Evolutionary conservation across 2,329 filamentous ascomycete genomes (phyloP), one percentile per base, ranked within the genome.

Genomic region (Penicillium psychrosexuale): DNA sequence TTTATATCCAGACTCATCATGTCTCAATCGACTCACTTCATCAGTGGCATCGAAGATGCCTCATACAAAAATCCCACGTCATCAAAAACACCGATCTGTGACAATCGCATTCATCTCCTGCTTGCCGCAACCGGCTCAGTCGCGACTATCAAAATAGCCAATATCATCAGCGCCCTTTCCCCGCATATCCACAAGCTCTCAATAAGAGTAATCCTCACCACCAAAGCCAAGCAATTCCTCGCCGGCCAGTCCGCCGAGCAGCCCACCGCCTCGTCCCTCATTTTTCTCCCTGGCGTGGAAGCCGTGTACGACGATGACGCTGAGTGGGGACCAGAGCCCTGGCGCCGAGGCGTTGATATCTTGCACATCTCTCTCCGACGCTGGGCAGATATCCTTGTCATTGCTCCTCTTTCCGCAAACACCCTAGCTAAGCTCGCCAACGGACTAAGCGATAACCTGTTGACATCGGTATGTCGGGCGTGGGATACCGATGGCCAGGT

Each of bases 331-430:
- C 74, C 78, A 13, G 77, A 80, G 40, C 84, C 89, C 0, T 96
- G 91, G 91, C 82, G 80, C 30, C 80, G 91, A 3, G 89, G 88
- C 4, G 83, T 83, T 17, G 79, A 80, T 4, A 94, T 97, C 48
- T 75, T 97, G 52, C 93, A 97, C 67, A 96, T 97, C 61, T 90
- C 95, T 71, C 77, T 96, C 49, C 79, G 91, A 27, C 80, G 88
- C 51, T 88, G 88, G 91, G 89, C 90, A 1, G 81, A 95, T 69
- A 66, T 93, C 5, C 78, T 95, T 66, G 80, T 91, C n/a, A 82
- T 96, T 57, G 88, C 87, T n/a, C 91, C 91, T 0, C 73, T 96
- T 53, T 87, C 84, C 53, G 91, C 92, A n/a, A 95, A 96, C 66
- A 85, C 84, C 3, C 77, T 97, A 63, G 91, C 91, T 9, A 95